A percentile compares a stretch with the other conserved stretches of the same genome.
phyloP scores from a whole-genome alignment of 345 rosid genomes.

The Isatis tinctoria region DNA sequence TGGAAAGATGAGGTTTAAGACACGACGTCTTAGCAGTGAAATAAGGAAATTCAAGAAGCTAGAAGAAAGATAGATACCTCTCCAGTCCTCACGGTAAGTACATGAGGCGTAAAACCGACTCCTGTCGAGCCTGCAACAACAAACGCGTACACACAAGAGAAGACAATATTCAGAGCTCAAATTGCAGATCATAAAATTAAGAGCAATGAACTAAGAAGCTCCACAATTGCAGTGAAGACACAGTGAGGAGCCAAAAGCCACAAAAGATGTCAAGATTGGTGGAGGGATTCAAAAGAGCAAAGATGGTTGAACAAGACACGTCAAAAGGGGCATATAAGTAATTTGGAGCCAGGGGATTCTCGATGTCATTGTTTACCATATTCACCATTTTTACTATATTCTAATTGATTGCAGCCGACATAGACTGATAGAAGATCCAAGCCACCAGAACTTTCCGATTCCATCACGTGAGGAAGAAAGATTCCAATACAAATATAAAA shows the following conservation, averaged over 20 bases:
- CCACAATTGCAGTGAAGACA: no score
- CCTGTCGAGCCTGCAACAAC: conserved; percentile 47
- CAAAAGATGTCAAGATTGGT: not conserved
- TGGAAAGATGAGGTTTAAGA: not conserved
- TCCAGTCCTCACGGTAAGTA: conserved; percentile 62
- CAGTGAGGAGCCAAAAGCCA: not conserved
- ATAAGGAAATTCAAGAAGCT: not conserved
- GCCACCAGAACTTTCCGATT: not conserved
- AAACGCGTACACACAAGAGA: not conserved
- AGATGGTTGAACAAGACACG: not conserved
- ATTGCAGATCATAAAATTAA: not conserved
- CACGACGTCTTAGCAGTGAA: not conserved
- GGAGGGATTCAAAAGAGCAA: not conserved
- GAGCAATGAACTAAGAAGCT: not conserved
- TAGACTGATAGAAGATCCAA: conserved; percentile 17
- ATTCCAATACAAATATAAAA: conserved; percentile 4
- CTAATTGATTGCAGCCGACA: conserved; percentile 25
- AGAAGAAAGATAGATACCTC: conserved; percentile 44
- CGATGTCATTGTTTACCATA: conserved; percentile 10
- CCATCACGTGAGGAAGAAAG: conserved; percentile 23
- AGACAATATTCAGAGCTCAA: not conserved
- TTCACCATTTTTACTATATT: conserved; percentile 17
- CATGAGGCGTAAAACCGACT: conserved; percentile 70
- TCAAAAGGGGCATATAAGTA: conserved; percentile 8
- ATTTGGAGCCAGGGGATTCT: not conserved